Conservation (phyloP, 441 rosid genomes). For the Pelargonium myrrhifolium region DNA sequence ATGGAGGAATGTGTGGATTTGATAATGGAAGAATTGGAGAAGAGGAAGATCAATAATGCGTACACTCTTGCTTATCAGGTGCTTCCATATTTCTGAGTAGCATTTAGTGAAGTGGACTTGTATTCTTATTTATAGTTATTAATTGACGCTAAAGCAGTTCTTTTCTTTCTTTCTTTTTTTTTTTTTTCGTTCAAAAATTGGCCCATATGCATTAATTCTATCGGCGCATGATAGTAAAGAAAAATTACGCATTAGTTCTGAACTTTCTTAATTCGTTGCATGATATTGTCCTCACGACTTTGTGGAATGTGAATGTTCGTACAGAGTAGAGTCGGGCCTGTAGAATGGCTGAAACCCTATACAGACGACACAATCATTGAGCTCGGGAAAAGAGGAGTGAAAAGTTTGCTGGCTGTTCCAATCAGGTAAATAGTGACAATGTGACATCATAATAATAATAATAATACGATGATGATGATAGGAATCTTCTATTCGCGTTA, state of each 20-base stretch:
- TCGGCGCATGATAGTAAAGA: too few species aligned
- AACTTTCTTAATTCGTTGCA: neutral
- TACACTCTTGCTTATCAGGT: conserved; percentile 98
- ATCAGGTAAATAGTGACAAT: conserved; percentile 44
- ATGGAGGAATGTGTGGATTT: conserved; percentile 97
- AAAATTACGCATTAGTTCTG: too few species aligned
- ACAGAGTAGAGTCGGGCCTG: conserved; percentile 99
- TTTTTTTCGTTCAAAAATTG: too few species aligned
- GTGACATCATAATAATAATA: too few species aligned
- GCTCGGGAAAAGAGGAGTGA: conserved; percentile 81
- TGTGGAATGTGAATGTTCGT: conserved; percentile 26
- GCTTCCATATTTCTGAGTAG: conserved; percentile 11
- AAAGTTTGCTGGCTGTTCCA: conserved; percentile 81
- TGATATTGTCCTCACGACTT: neutral
- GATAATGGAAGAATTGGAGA: conserved; percentile 91
- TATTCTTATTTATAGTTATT: neutral
- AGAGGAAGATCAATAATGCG: conserved; percentile 56
- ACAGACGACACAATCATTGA: conserved; percentile 91
- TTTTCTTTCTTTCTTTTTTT: too few species aligned
- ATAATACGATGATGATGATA: too few species aligned
- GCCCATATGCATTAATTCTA: too few species aligned
- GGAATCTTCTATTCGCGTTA: neutral
- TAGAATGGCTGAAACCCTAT: conserved; percentile 96
- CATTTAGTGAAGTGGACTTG: neutral
- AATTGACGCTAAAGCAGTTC: too few species aligned